phyloP scores from a whole-genome alignment of 176 grass and related monocot species.

The Alopecurus myosuroides region DNA sequence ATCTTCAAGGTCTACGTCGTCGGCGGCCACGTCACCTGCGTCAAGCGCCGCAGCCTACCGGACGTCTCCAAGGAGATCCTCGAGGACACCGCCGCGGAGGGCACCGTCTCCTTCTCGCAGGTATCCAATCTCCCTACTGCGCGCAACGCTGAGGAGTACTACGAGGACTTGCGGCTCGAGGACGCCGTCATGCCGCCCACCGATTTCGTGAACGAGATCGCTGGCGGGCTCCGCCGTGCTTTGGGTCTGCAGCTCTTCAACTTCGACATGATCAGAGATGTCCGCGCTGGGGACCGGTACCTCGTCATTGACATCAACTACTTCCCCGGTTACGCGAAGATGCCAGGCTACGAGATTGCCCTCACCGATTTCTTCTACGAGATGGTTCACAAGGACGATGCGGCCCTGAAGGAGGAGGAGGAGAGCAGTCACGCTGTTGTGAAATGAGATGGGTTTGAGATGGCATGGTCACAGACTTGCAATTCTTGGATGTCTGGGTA shows the following conservation, averaged over 20 bases:
- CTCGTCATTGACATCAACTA: conserved; percentile 97
- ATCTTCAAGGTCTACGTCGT: conserved; percentile 98
- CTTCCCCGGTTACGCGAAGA: conserved; percentile 89
- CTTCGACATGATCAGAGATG: conserved; percentile 88
- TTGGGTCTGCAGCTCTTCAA: conserved; percentile 85
- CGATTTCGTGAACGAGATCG: conserved; percentile 58
- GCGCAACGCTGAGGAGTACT: conserved; percentile 42
- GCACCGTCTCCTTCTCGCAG: conserved; percentile 80
- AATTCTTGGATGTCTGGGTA: conserved; percentile 15
- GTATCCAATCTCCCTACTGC: conserved; percentile 63
- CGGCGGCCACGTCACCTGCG: conserved; percentile 70
- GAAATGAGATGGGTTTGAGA: conserved; percentile 27
- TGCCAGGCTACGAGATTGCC: conserved; percentile 72
- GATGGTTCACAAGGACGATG: conserved; percentile 51
- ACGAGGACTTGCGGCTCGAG: conserved; percentile 48
- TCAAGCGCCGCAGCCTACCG: conserved; percentile 83
- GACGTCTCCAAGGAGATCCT: conserved; percentile 73
- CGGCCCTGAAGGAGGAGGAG: conserved; percentile 3
- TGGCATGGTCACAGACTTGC: conserved; percentile 12
- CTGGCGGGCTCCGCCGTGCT: conserved; percentile 55
- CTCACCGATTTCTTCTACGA: conserved; percentile 77
- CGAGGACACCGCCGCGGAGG: conserved; percentile 43
- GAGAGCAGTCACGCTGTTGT: not conserved
- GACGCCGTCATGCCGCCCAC: conserved; percentile 62
- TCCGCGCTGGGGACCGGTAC: conserved; percentile 60